Conservation (phyloP, 495 filamentous ascomycete species). For the Chaetomidium leptoderma region DNA sequence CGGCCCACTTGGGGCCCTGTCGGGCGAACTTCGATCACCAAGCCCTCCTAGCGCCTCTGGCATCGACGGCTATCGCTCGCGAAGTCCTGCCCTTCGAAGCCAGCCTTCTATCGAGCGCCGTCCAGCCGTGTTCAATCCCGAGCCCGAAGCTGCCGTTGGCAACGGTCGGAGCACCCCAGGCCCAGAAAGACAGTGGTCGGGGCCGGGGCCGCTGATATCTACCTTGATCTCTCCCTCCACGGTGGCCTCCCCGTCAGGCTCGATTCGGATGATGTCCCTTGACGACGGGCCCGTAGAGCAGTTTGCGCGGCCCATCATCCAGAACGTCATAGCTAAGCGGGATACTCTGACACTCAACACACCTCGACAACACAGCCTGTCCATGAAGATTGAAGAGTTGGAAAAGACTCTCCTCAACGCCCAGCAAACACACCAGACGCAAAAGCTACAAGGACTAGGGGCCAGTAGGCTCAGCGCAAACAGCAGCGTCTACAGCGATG, state of each 20-base stretch:
- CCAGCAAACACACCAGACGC: constrained; percentile 18
- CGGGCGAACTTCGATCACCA: constrained; percentile 8
- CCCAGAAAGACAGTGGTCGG: not conserved
- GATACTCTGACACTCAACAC: constrained; percentile 38
- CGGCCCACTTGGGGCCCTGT: constrained; percentile 6
- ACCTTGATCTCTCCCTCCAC: constrained; percentile 13
- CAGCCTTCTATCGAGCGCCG: not conserved
- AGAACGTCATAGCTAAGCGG: constrained; percentile 40
- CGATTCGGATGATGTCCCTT: constrained; percentile 15
- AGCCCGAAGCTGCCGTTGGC: constrained; percentile 4
- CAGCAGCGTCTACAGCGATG: constrained; percentile 31
- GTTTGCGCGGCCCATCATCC: constrained; percentile 35
- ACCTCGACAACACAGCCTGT: constrained; percentile 37
- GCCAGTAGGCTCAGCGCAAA: constrained; percentile 16
- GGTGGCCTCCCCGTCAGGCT: constrained; percentile 14
- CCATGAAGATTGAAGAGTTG: constrained; percentile 45
- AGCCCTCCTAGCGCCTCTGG: not conserved
- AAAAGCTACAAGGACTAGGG: not conserved
- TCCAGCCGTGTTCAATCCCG: not conserved
- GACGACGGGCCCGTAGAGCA: constrained; percentile 27
- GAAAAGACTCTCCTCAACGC: constrained; percentile 30
- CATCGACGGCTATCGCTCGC: not conserved
- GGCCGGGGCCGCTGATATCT: constrained; percentile 4
- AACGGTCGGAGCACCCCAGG: not conserved
- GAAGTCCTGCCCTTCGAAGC: not conserved